These are phyloP conservation scores for Ceratocystis cubensis DNA, from an alignment of 2,329 filamentous ascomycete genomes.

Conservation along the genomic window DNA sequence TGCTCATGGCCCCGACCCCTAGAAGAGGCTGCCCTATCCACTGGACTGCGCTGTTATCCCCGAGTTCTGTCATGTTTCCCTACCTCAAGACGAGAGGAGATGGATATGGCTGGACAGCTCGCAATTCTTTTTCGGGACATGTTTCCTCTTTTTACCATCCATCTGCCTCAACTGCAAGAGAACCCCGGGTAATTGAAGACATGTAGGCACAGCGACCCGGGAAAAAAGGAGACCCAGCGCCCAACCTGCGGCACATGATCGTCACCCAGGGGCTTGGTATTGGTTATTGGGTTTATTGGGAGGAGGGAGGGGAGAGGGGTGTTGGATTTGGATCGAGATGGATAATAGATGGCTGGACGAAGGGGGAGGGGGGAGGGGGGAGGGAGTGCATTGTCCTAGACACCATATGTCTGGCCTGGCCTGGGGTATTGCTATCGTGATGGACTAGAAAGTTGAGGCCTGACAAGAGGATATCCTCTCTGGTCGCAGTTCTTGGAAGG, in stretches of 20 bases:
- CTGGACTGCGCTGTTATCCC: too few relatives aligned
- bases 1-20: background rate
- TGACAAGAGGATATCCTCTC: too few relatives aligned
- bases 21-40: background rate
- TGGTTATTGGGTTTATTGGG: background rate
- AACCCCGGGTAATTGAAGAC: background rate
- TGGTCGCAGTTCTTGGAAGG: too few relatives aligned
- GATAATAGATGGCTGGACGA: background rate
- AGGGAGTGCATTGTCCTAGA: background rate
- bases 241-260: constrained; percentile 5
- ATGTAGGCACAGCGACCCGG: background rate
- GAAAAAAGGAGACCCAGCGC: background rate
- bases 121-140: background rate
- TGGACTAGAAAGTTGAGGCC: too few relatives aligned
- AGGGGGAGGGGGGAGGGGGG: background rate
- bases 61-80: too few relatives aligned
- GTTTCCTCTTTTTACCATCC: background rate
- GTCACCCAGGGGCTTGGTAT: background rate
- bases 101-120: background rate
- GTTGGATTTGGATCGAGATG: too few relatives aligned
- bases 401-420: too few relatives aligned
- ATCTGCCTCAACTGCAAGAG: background rate
- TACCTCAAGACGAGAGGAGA: background rate
- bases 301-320: background rate
- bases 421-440: too few relatives aligned